Conservation (phyloP, 2,329 filamentous ascomycete genomes). For the Fusarium lyarnte region DNA sequence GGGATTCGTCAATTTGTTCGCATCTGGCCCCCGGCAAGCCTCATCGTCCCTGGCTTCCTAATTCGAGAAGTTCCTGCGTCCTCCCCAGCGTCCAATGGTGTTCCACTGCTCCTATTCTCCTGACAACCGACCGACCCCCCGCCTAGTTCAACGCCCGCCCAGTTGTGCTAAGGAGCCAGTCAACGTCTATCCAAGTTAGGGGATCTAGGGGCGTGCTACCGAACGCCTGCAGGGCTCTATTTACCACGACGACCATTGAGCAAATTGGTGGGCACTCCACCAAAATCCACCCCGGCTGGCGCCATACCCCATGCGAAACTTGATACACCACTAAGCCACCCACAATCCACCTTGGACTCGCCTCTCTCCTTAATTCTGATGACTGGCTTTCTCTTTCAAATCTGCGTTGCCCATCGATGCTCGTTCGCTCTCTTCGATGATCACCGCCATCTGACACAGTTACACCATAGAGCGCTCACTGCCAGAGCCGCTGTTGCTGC, state of each 20-base stretch:
- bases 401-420: constrained; percentile 59
- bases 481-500: constrained; percentile 54
- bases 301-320: constrained; percentile 43
- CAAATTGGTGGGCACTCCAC: constrained; percentile 25
- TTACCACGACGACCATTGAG: constrained; percentile 28
- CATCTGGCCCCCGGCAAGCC: constrained; percentile 24
- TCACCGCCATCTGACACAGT: constrained; percentile 52
- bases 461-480: constrained; percentile 54
- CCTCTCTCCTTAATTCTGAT: constrained; percentile 50
- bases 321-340: constrained; percentile 29
- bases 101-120: constrained; percentile 30
- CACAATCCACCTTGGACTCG: constrained; percentile 34
- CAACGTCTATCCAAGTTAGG: constrained; percentile 27
- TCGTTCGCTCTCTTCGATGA: constrained; percentile 58
- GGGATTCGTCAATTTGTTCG: constrained; percentile 36
- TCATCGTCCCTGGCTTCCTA: constrained; percentile 28
- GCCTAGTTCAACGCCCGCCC: constrained; percentile 9
- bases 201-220: constrained; percentile 36
- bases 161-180: constrained; percentile 2
- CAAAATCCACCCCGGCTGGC: constrained; percentile 35
- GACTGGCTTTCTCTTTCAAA: constrained; percentile 58
- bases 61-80: constrained; percentile 23
- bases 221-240: constrained; percentile 38
- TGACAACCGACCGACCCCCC: constrained; percentile 14
- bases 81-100: constrained; percentile 29